Evolutionary conservation across 768 basidiomycete species (phyloP).

Genomic region (Russula dissimulans): DNA sequence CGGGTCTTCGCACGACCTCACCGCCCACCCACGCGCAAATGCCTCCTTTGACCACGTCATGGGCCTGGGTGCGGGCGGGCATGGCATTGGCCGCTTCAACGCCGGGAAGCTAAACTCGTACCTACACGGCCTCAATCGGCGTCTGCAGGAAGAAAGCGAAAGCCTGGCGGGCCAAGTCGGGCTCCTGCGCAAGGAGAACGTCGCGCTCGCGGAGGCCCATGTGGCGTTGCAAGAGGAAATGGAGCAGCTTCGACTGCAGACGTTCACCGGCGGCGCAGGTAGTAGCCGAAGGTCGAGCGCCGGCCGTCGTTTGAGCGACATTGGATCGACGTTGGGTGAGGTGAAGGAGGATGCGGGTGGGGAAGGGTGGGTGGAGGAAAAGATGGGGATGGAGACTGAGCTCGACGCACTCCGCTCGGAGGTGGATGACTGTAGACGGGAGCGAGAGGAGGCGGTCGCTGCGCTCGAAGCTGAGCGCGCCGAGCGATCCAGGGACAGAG

Average conservation of each 20-base stretch:
- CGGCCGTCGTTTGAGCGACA: constrained; percentile 42
- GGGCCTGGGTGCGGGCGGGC: constrained; percentile 57
- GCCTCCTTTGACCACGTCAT: constrained; percentile 83
- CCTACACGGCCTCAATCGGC: constrained; percentile 73
- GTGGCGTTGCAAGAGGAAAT: constrained; percentile 10
- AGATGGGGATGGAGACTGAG: constrained; percentile 39
- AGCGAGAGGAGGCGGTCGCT: constrained; percentile 32
- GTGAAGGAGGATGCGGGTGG: constrained; percentile 54
- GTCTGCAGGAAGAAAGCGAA: constrained; percentile 81
- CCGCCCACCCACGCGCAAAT: constrained; percentile 68
- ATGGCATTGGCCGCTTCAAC: constrained; percentile 72
- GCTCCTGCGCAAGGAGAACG: constrained; percentile 40
- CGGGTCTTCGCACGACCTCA: constrained; percentile 82
- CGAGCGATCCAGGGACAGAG: constrained; percentile 57
- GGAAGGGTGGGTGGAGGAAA: constrained; percentile 68
- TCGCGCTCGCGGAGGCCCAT: constrained; percentile 16
- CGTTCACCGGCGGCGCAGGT: constrained; percentile 14
- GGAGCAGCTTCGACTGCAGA: constrained; percentile 17
- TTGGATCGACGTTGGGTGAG: constrained; percentile 43
- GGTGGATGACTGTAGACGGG: constrained; percentile 29
- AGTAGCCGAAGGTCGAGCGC: constrained; percentile 29
- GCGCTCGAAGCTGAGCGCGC: constrained; percentile 46
- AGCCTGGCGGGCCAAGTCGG: constrained; percentile 44
- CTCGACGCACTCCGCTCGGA: constrained; percentile 28
- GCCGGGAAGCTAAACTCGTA: constrained; percentile 80